These are phyloP conservation scores for Podosphaera leucotricha DNA, from an alignment of 2,329 filamentous ascomycete genomes.

Conservation along the genomic window DNA sequence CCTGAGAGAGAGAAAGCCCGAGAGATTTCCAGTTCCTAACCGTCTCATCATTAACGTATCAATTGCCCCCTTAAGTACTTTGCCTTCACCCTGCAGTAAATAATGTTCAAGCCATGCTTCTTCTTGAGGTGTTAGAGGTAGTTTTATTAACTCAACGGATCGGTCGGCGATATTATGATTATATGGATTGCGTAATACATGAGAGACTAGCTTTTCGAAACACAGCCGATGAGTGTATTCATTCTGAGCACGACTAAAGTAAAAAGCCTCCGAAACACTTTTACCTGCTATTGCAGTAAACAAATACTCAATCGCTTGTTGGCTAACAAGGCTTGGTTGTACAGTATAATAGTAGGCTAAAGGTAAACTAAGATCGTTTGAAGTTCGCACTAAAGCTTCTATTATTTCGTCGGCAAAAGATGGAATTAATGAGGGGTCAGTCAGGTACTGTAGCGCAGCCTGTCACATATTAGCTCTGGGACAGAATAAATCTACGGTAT, in stretches of 20 bases:
- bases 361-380: slow-evolving; percentile 38
- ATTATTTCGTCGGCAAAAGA: slow-evolving; percentile 73
- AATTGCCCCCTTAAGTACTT: slow-evolving; percentile 37
- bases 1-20: slow-evolving; percentile 23
- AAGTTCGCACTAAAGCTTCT: slow-evolving; percentile 37
- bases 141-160: slow-evolving; percentile 44
- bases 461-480: slow-evolving; percentile 16
- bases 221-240: slow-evolving; percentile 36
- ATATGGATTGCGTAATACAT: slow-evolving; percentile 24
- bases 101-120: slow-evolving; percentile 52
- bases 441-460: slow-evolving; percentile 49
- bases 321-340: slow-evolving; percentile 44
- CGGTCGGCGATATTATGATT: slow-evolving; percentile 24
- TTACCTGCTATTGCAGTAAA: slow-evolving; percentile 44
- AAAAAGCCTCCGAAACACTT: slow-evolving; percentile 48
- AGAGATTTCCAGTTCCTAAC: slow-evolving; percentile 40
- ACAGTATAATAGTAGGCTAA: slow-evolving; percentile 61
- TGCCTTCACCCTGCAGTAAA: slow-evolving; percentile 39
- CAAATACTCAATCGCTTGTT: slow-evolving; percentile 37
- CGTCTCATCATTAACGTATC: slow-evolving; percentile 54
- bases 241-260: slow-evolving; percentile 44
- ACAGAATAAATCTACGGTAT: slow-evolving; percentile 11
- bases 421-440: slow-evolving; percentile 54
- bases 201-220: slow-evolving; percentile 40
- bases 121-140: slow-evolving; percentile 48